Evolutionary conservation across 164 flowering plant species (phyloP), one percentile per base, ranked within the genome.

Genomic region (Brasenia schreberi): DNA sequence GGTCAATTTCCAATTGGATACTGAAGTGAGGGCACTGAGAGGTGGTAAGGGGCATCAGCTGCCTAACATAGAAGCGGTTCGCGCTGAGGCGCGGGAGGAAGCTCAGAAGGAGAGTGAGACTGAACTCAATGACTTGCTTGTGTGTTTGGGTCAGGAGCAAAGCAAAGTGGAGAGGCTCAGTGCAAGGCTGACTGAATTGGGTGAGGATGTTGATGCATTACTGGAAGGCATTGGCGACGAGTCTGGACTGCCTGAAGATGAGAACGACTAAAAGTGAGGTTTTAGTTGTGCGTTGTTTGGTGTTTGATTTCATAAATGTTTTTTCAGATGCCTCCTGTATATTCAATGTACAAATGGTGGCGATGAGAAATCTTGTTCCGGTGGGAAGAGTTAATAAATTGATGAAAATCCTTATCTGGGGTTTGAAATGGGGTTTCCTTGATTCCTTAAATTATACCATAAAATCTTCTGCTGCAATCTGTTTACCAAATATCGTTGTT

Each of bases 121-220:
- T 5, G 99, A 95, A 70, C 70, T 92, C 71, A 92, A 76, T 45
- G 99, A 95, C 72, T 75, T 95, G 72, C 84, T 95, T 0, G 96
- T 91, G 7, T 94, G 99, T 71, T 83, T 92, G 27, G 99, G 99
- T 65, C 99, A 95, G 79, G 97, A 95, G 73, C 97, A 95, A 77
- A 90, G 88, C 77, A 88, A 81, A 72, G 97, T 88, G 45, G 99
- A 95, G 68, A 89, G 72, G 73, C 83, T 95, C 59, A 83, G 85
- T 68, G 77, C 85, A 16, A 87, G 87, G 77, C 69, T 95, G 70
- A 18, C 71, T 44, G 97, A 95, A 68, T 71, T 95, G 42, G 97
- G 99, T 5, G 99, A 84, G 72, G 97, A 92, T 66, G 92, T 95
- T 0, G 96, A 89, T n/a, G 67, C 78, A 11, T 81, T 92, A 65